These are phyloP conservation scores for Fusarium citri DNA, from an alignment of 2,329 filamentous ascomycete species.

Conservation along the genomic window DNA sequence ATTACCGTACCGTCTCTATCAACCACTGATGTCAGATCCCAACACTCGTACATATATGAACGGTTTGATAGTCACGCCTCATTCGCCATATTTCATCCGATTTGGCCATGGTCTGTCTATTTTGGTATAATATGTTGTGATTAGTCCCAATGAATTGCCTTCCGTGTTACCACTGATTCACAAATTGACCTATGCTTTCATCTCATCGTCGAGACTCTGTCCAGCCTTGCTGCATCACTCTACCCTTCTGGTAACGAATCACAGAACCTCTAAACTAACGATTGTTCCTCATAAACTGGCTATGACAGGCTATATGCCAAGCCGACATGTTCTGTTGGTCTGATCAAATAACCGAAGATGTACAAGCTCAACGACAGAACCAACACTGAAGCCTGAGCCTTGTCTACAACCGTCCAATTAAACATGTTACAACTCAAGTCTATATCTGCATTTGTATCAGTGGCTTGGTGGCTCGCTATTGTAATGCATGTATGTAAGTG, in stretches of 20 bases:
- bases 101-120: not conserved
- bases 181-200: slow-evolving; percentile 9
- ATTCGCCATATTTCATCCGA: not conserved
- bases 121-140: not conserved
- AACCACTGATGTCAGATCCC: not conserved
- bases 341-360: slow-evolving; percentile 10
- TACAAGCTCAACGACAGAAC: slow-evolving; percentile 2
- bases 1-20: not conserved
- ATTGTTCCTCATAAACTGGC: not conserved
- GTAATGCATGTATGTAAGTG: slow-evolving; percentile 3
- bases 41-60: not conserved
- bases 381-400: not conserved
- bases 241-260: slow-evolving; percentile 3
- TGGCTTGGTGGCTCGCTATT: slow-evolving; percentile 25
- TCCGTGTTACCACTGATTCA: slow-evolving; percentile 1
- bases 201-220: slow-evolving; percentile 5
- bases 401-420: not conserved
- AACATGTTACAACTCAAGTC: not conserved
- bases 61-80: not conserved
- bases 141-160: slow-evolving; percentile 6
- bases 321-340: not conserved
- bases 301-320: not conserved
- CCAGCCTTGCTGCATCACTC: slow-evolving; percentile 9
- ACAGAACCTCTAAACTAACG: not conserved
- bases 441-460: not conserved